Conservation (phyloP, 768 basidiomycete species). For the Cubamyces sp. region DNA sequence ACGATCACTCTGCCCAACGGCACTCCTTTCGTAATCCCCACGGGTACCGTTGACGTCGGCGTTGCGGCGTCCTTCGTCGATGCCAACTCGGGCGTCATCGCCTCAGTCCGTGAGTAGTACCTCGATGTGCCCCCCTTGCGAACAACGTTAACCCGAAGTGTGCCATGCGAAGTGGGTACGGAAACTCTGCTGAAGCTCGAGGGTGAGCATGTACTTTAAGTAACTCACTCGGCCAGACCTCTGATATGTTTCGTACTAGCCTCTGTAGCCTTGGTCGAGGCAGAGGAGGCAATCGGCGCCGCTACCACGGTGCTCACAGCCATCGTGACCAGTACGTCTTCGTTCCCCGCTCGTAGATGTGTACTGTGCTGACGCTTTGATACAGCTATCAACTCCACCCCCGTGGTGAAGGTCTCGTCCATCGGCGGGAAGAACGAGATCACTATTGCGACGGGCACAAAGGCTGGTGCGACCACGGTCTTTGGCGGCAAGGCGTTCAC, state of each 20-base stretch:
- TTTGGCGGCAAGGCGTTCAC: slow-evolving; percentile 11
- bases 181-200: not conserved
- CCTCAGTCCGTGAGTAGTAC: not conserved
- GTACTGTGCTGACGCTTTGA: too few relatives aligned
- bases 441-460: slow-evolving; percentile 15
- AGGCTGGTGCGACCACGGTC: slow-evolving; percentile 4
- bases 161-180: slow-evolving; percentile 6
- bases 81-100: slow-evolving; percentile 3
- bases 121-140: too few relatives aligned
- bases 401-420: slow-evolving; percentile 15
- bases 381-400: slow-evolving; percentile 17
- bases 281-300: slow-evolving; percentile 6
- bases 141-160: too few relatives aligned
- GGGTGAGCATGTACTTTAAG: not conserved
- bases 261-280: not conserved
- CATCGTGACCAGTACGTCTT: slow-evolving; percentile 8
- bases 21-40: not conserved
- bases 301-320: slow-evolving; percentile 13
- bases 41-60: not conserved
- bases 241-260: not conserved
- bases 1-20: slow-evolving; percentile 6
- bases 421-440: slow-evolving; percentile 15
- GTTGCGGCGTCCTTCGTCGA: slow-evolving; percentile 7
- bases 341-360: too few relatives aligned
- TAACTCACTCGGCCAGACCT: not conserved